A percentile compares a stretch with the other conserved stretches of the same genome.
phyloP scores from a whole-genome alignment of 257 asterid species.

The Lithospermum erythrorhizon region DNA sequence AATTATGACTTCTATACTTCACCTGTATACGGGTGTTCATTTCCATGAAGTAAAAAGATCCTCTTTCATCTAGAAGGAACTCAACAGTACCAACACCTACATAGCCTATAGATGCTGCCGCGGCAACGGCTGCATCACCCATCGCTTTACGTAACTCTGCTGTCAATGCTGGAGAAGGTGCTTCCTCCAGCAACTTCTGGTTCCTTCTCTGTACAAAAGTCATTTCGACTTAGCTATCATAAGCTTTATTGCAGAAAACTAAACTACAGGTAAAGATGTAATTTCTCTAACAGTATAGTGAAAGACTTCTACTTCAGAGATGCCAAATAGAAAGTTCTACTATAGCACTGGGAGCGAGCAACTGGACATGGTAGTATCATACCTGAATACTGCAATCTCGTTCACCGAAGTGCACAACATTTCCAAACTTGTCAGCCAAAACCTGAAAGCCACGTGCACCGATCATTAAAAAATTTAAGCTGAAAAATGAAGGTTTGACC shows the following conservation, averaged over 20 bases:
- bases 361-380: slow-evolving; percentile 6
- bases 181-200: slow-evolving; percentile 96
- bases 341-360: background rate
- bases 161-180: slow-evolving; percentile 97
- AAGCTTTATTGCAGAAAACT: background rate
- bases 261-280: background rate
- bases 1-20: slow-evolving; percentile 10
- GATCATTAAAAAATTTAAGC: background rate
- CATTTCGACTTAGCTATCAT: slow-evolving; percentile 5
- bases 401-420: slow-evolving; percentile 96
- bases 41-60: slow-evolving; percentile 97
- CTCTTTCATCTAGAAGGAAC: slow-evolving; percentile 96
- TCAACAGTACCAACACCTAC: slow-evolving; percentile 93
- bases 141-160: slow-evolving; percentile 87
- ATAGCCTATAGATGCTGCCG: slow-evolving; percentile 98
- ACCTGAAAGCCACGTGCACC: slow-evolving; percentile 37
- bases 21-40: slow-evolving; percentile 99
- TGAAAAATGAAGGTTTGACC: background rate
- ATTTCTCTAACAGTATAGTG: background rate
- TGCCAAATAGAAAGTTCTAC: slow-evolving; percentile 2
- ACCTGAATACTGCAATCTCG: slow-evolving; percentile 99
- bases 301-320: background rate
- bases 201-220: slow-evolving; percentile 66
- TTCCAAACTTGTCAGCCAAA: slow-evolving; percentile 83
- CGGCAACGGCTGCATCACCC: slow-evolving; percentile 99